phyloP scores from a whole-genome alignment of 306 rosid genomes.

The Lathyrus aphaca region DNA sequence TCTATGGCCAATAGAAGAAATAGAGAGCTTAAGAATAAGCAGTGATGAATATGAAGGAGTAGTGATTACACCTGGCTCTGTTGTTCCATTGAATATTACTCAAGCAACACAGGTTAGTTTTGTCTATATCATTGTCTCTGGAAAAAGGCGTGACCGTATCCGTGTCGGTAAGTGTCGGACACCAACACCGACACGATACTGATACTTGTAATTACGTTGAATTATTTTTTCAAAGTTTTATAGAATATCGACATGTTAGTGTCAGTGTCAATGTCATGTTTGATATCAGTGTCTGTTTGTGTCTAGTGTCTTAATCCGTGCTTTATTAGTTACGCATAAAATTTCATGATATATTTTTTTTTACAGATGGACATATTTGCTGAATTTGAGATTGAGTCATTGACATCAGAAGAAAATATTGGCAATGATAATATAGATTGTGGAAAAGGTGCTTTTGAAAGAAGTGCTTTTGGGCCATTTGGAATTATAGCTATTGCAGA shows the following conservation, averaged over 20 bases:
- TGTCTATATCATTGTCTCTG: neutral
- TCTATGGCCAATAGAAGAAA: constrained; percentile 78
- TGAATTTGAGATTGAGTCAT: constrained; percentile 60
- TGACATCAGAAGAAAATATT: constrained; percentile 14
- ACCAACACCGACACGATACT: no score
- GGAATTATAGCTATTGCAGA: constrained; percentile 74
- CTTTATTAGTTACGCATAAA: no score
- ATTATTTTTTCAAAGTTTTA: no score
- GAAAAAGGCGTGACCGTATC: no score
- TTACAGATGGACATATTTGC: constrained; percentile 66
- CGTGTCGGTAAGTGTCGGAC: no score
- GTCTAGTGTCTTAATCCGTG: no score
- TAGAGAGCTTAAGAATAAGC: constrained; percentile 66
- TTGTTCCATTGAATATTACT: constrained; percentile 55
- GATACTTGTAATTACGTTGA: no score
- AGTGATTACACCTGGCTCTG: constrained; percentile 58
- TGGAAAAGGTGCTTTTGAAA: constrained; percentile 54
- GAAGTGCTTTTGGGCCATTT: constrained; percentile 72
- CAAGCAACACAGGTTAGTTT: constrained; percentile 65
- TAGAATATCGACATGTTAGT: no score
- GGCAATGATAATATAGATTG: constrained; percentile 47
- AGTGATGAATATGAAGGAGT: constrained; percentile 52
- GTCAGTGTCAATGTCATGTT: no score
- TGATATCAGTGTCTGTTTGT: no score
- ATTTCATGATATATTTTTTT: neutral